phyloP scores from a whole-genome alignment of 2,329 filamentous ascomycete genomes.

The Pseudogymnoascus sp. region DNA sequence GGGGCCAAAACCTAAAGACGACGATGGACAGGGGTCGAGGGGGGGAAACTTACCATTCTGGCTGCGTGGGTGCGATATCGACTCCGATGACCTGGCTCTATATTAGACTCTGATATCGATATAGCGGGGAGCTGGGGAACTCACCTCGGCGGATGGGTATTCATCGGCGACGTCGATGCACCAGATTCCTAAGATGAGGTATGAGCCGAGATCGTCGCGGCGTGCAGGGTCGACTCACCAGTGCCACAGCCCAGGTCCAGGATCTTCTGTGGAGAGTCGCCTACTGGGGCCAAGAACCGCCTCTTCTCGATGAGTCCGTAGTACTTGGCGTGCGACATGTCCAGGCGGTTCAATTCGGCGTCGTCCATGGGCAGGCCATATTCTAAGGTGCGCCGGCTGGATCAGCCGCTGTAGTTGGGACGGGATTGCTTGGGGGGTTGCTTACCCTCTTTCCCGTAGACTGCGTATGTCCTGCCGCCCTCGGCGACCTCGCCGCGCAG shows the following conservation, averaged over 20 bases:
- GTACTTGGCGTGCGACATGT: slow-evolving; percentile 33
- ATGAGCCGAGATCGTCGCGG: background rate
- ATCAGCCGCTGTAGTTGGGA: background rate
- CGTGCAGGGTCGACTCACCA: slow-evolving; percentile 22
- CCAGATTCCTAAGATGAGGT: background rate
- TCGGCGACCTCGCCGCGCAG: slow-evolving; percentile 22
- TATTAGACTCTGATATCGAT: background rate
- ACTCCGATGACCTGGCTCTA: background rate
- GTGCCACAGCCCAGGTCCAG: slow-evolving; percentile 35
- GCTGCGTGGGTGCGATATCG: slow-evolving; percentile 16
- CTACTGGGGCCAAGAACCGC: slow-evolving; percentile 14
- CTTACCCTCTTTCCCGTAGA: slow-evolving; percentile 30
- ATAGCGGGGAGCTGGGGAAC: background rate
- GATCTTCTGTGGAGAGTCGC: slow-evolving; percentile 25
- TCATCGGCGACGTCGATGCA: background rate
- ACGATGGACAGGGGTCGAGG: background rate
- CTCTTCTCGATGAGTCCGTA: slow-evolving; percentile 16
- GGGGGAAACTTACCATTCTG: background rate
- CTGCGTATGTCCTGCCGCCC: slow-evolving; percentile 29
- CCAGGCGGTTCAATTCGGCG: slow-evolving; percentile 34
- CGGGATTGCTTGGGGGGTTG: background rate
- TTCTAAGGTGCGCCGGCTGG: slow-evolving; percentile 19
- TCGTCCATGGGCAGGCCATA: slow-evolving; percentile 36
- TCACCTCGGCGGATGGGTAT: slow-evolving; percentile 13
- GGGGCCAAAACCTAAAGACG: background rate